Percentiles rank a stretch among this genome's conserved stretches.
Evolutionary conservation across 2,329 filamentous ascomycete genomes (phyloP).

Genomic region (Rhytidhysteron rufulum): DNA sequence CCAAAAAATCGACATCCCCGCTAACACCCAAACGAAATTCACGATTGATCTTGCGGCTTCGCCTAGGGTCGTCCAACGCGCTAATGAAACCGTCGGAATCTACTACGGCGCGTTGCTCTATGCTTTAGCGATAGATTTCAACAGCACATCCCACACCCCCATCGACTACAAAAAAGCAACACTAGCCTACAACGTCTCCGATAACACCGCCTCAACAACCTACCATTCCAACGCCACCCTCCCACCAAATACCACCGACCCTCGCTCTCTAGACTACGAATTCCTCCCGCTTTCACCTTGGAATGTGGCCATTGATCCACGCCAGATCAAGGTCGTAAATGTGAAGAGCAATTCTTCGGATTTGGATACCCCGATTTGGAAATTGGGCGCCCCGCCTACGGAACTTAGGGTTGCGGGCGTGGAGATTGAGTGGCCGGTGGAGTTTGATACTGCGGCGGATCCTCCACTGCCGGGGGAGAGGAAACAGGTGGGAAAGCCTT

Average conservation of each 20-base stretch:
- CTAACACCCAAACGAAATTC: too few relatives aligned
- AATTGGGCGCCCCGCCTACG: slow-evolving; percentile 25
- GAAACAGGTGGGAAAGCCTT: slow-evolving; percentile 18
- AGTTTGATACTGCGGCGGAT: too few relatives aligned
- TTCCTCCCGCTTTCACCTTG: slow-evolving; percentile 28
- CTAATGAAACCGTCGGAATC: slow-evolving; percentile 38
- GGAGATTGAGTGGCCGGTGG: too few relatives aligned
- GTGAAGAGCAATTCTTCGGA: not conserved
- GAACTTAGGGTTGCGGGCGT: slow-evolving; percentile 26
- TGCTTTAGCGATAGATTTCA: slow-evolving; percentile 34
- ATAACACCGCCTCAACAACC: too few relatives aligned
- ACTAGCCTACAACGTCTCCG: too few relatives aligned
- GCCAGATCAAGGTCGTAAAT: too few relatives aligned
- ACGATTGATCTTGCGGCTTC: too few relatives aligned
- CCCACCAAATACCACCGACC: slow-evolving; percentile 12
- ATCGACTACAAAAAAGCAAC: too few relatives aligned
- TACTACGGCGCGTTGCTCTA: slow-evolving; percentile 36
- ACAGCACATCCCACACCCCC: too few relatives aligned
- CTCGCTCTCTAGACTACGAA: slow-evolving; percentile 21
- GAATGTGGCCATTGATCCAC: slow-evolving; percentile 35
- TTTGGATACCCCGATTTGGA: slow-evolving; percentile 32
- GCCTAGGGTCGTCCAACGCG: too few relatives aligned
- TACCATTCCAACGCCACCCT: too few relatives aligned
- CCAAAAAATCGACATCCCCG: too few relatives aligned
- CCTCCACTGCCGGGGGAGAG: slow-evolving; percentile 17